These are phyloP conservation scores for Sugiyamaella neomexicana DNA, from an alignment of 1,139 yeast species.

Conservation along the genomic window DNA sequence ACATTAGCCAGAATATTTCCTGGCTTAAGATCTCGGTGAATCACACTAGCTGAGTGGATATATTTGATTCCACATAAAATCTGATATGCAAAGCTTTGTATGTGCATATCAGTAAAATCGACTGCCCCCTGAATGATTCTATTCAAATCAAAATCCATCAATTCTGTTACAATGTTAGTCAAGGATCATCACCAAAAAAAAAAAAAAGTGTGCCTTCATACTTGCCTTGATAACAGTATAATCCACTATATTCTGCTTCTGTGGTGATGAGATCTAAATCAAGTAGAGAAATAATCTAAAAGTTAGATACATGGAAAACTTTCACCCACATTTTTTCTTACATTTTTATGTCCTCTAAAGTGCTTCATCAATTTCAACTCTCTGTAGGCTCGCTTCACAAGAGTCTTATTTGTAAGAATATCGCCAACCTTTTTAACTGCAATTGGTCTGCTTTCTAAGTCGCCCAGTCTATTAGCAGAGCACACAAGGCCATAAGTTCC, in stretches of 20 bases:
- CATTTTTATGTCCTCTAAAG: slow-evolving; percentile 84
- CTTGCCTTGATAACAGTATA: slow-evolving; percentile 67
- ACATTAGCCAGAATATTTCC: slow-evolving; percentile 76
- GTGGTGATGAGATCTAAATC: slow-evolving; percentile 69
- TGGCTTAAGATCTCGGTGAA: slow-evolving; percentile 84
- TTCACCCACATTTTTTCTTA: too few relatives aligned
- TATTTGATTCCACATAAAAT: slow-evolving; percentile 76
- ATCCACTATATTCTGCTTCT: slow-evolving; percentile 68
- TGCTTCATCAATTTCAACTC: slow-evolving; percentile 85
- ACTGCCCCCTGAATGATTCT: slow-evolving; percentile 68
- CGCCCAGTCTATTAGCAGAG: slow-evolving; percentile 57
- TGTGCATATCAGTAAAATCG: slow-evolving; percentile 79
- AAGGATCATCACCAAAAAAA: too few relatives aligned
- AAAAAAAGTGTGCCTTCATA: not conserved
- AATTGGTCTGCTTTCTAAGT: slow-evolving; percentile 34
- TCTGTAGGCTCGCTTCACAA: slow-evolving; percentile 84
- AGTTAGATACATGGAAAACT: slow-evolving; percentile 14
- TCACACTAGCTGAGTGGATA: slow-evolving; percentile 71
- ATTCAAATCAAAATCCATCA: slow-evolving; percentile 77
- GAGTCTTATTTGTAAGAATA: slow-evolving; percentile 79
- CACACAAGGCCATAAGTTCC: slow-evolving; percentile 93
- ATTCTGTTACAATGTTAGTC: slow-evolving; percentile 44
- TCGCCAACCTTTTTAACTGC: slow-evolving; percentile 88
- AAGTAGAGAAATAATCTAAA: slow-evolving; percentile 61
- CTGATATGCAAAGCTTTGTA: slow-evolving; percentile 74